These are phyloP conservation scores for Colletotrichum sidae DNA, from an alignment of 2,329 filamentous ascomycete genomes.

Conservation along the genomic window DNA sequence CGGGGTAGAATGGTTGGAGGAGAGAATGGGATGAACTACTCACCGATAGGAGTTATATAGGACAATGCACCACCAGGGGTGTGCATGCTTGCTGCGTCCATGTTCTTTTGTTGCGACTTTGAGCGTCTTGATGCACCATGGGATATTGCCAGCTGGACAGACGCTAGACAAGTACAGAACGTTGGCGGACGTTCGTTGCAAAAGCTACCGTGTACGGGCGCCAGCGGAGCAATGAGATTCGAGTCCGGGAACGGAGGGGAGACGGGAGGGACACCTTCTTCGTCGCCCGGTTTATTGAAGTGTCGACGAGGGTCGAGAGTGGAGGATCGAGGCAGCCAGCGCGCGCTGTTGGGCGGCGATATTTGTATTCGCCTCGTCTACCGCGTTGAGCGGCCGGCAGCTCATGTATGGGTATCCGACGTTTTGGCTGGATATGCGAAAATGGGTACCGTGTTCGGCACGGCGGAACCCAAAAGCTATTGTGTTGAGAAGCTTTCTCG, in stretches of 20 bases:
- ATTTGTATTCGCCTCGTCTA: constrained; percentile 2
- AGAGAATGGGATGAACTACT: constrained; percentile 50
- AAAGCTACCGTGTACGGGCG: constrained; percentile 8
- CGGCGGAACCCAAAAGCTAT: too few species aligned
- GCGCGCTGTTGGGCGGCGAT: constrained; percentile 9
- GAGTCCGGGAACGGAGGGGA: constrained; percentile 4
- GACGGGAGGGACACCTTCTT: not conserved
- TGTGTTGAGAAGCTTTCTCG: too few species aligned
- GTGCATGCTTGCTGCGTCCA: constrained; percentile 56
- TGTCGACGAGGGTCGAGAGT: constrained; percentile 8
- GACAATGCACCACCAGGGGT: constrained; percentile 60
- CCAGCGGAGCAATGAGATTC: constrained; percentile 2
- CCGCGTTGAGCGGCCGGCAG: too few species aligned
- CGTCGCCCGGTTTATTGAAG: not conserved
- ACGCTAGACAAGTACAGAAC: constrained; percentile 28
- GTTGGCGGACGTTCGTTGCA: constrained; percentile 25
- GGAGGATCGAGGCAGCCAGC: not conserved
- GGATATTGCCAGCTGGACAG: constrained; percentile 30
- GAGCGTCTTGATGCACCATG: constrained; percentile 38
- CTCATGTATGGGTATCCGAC: too few species aligned
- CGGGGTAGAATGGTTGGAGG: constrained; percentile 62
- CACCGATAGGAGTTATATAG: constrained; percentile 68
- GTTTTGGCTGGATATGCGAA: too few species aligned
- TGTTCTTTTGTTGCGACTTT: constrained; percentile 40
- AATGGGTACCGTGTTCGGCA: too few species aligned